Evolutionary conservation across 1,139 yeast species (phyloP).

Genomic region (Scheffersomyces lignicola): DNA sequence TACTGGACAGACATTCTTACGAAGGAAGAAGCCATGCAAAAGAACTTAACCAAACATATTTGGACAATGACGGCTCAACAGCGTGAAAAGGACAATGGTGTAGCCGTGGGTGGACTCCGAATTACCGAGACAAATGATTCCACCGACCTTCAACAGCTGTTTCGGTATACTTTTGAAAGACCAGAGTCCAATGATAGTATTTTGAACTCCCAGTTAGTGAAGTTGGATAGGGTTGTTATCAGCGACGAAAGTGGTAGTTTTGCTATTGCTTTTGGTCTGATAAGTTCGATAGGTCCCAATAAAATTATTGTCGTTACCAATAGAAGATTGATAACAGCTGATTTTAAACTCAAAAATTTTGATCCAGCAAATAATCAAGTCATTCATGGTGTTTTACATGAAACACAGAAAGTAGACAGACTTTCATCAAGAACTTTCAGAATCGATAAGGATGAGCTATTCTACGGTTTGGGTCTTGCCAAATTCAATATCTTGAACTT

Average conservation of each 20-base stretch:
- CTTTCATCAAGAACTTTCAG: constrained; percentile 42
- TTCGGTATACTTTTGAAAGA: constrained; percentile 51
- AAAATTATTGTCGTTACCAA: constrained; percentile 45
- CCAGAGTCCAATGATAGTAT: constrained; percentile 4
- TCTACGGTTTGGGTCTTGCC: constrained; percentile 73
- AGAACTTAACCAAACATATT: constrained; percentile 57
- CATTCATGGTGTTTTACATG: constrained; percentile 46
- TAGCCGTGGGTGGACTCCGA: constrained; percentile 51
- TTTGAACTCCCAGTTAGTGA: constrained; percentile 42
- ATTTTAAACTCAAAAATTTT: constrained; percentile 41
- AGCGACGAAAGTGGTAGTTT: constrained; percentile 83
- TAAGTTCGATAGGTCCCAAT: constrained; percentile 43
- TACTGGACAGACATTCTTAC: constrained; percentile 77
- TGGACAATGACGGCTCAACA: constrained; percentile 65
- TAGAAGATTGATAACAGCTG: constrained; percentile 51
- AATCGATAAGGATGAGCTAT: constrained; percentile 79
- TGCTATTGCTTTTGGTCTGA: constrained; percentile 65
- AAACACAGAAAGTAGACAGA: constrained; percentile 9
- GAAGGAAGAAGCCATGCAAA: constrained; percentile 66
- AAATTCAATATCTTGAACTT: constrained; percentile 72
- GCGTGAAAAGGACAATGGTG: constrained; percentile 62
- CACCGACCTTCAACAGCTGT: constrained; percentile 22
- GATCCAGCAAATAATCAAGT: constrained; percentile 46
- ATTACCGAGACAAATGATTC: constrained; percentile 33
- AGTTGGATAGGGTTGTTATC: constrained; percentile 60